phyloP scores from a whole-genome alignment of 345 rosid genomes.

The Eucalyptus camaldulensis region DNA sequence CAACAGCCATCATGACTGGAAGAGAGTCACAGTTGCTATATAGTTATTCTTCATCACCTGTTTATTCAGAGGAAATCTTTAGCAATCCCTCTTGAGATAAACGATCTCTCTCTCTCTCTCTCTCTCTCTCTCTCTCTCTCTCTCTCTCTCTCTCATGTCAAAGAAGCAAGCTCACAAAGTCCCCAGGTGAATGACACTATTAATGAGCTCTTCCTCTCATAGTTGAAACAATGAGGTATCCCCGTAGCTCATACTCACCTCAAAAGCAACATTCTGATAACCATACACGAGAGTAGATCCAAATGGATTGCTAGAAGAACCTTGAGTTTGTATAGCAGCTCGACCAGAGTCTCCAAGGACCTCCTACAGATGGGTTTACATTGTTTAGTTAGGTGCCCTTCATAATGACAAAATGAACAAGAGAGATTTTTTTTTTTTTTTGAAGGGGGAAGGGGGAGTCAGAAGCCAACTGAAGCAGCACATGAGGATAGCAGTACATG shows the following conservation, averaged over 20 bases:
- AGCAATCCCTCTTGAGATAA: not conserved
- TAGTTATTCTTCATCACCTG: constrained; percentile 98
- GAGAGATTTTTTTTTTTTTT: not conserved
- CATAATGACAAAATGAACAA: not conserved
- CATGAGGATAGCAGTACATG: not conserved
- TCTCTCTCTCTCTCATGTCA: not conserved
- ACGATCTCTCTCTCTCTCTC: not conserved
- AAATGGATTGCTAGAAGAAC: constrained; percentile 88
- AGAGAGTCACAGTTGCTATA: constrained; percentile 83
- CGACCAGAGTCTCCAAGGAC: constrained; percentile 94
- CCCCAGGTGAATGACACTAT: not conserved
- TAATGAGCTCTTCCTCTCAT: not conserved
- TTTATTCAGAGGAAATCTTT: not conserved
- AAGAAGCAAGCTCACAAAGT: not conserved
- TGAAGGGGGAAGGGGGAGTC: rapidly evolving
- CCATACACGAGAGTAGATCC: constrained; percentile 97
- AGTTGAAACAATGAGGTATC: not conserved
- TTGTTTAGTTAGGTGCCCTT: not conserved
- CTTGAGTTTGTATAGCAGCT: constrained; percentile 97
- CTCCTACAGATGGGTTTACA: constrained; percentile 27
- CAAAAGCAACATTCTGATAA: constrained; percentile 87
- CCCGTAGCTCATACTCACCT: constrained; percentile 28
- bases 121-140: not conserved
- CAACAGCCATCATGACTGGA: constrained; percentile 46
- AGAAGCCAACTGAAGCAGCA: not conserved